phyloP scores from a whole-genome alignment of 306 rosid species.

The Dicorynia guianensis region DNA sequence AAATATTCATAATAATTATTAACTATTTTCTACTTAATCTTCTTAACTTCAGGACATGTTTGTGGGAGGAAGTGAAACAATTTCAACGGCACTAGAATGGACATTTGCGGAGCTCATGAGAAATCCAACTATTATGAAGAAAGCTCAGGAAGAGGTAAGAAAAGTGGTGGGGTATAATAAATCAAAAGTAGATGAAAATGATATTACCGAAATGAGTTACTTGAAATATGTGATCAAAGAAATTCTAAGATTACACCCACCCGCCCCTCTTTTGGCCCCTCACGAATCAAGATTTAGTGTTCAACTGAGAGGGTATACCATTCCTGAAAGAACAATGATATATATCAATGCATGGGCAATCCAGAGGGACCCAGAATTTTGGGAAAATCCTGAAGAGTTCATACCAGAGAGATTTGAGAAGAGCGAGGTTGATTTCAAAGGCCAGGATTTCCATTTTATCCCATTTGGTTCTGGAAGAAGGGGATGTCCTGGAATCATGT shows the following conservation, averaged over 20 bases:
- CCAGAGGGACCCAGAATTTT: slow-evolving; percentile 32
- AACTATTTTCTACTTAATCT: neutral
- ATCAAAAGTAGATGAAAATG: slow-evolving; percentile 33
- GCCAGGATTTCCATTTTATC: neutral
- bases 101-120: slow-evolving; percentile 28
- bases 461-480: slow-evolving; percentile 42
- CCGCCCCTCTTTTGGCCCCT: slow-evolving; percentile 45
- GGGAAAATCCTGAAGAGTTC: slow-evolving; percentile 30
- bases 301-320: slow-evolving; percentile 16
- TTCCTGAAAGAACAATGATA: slow-evolving; percentile 32
- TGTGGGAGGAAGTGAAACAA: slow-evolving; percentile 26
- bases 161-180: slow-evolving; percentile 10
- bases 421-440: slow-evolving; percentile 4
- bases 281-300: slow-evolving; percentile 23
- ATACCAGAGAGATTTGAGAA: slow-evolving; percentile 32
- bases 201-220: slow-evolving; percentile 50
- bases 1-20: no score
- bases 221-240: slow-evolving; percentile 48
- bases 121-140: slow-evolving; percentile 26
- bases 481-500: slow-evolving; percentile 21
- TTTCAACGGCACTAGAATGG: slow-evolving; percentile 36
- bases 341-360: slow-evolving; percentile 45
- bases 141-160: slow-evolving; percentile 58
- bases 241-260: slow-evolving; percentile 43
- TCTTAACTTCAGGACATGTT: slow-evolving; percentile 35